Evolutionary conservation across 768 basidiomycete genomes (phyloP).

Genomic region (Phylloporus scabripes): DNA sequence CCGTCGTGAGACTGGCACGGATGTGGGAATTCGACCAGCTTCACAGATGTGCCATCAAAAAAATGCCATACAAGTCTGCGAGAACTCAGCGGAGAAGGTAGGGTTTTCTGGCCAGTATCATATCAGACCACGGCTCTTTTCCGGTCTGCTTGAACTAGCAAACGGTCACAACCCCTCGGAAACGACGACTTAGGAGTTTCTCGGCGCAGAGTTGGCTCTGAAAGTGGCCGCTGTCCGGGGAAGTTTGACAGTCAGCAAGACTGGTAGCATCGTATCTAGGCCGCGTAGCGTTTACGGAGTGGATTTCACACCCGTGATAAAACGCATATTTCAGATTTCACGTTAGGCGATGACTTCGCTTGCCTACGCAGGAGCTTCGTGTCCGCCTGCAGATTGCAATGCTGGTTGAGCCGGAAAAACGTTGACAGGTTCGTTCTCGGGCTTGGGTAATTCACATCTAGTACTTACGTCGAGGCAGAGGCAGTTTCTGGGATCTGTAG

Average conservation of each 20-base stretch:
- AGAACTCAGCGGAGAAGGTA: slow-evolving; percentile 24
- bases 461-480: slow-evolving; percentile 9
- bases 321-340: slow-evolving; percentile 4
- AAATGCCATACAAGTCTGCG: slow-evolving; percentile 19
- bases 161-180: slow-evolving; percentile 16
- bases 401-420: not conserved
- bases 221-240: slow-evolving; percentile 22
- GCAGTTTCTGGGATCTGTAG: not conserved
- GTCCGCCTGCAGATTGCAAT: not conserved
- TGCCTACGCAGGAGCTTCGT: not conserved
- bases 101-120: slow-evolving; percentile 27
- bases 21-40: slow-evolving; percentile 35
- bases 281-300: not conserved
- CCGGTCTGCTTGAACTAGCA: slow-evolving; percentile 23
- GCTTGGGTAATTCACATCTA: not conserved
- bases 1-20: slow-evolving; percentile 35
- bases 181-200: slow-evolving; percentile 8
- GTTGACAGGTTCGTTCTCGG: not conserved
- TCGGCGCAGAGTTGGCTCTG: slow-evolving; percentile 14
- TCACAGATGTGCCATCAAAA: slow-evolving; percentile 26
- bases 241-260: not conserved
- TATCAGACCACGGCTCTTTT: slow-evolving; percentile 32
- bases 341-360: slow-evolving; percentile 1
- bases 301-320: slow-evolving; percentile 15
- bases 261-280: not conserved